Conservation (phyloP, 257 asterid species). For the Jasminum sambac region DNA sequence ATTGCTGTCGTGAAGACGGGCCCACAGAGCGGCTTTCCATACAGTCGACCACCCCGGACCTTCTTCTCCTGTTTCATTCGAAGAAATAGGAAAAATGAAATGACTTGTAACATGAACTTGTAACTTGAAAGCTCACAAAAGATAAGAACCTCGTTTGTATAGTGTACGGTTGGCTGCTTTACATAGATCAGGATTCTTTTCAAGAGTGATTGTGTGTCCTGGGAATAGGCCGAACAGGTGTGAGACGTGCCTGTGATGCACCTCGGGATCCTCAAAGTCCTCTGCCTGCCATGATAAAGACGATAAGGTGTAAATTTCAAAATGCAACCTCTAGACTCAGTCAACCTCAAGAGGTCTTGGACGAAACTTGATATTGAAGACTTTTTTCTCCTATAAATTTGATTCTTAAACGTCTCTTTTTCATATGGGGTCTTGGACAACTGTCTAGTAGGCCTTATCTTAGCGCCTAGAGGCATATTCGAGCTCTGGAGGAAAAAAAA, state of each 20-base stretch:
- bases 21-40: constrained; percentile 77
- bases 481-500: background rate
- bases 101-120: background rate
- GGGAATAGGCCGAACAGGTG: constrained; percentile 80
- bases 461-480: background rate
- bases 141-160: constrained; percentile 55
- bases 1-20: constrained; percentile 61
- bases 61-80: constrained; percentile 55
- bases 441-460: no score
- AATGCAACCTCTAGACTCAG: no score
- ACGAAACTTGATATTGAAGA: no score
- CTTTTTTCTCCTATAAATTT: no score
- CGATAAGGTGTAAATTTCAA: background rate
- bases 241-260: constrained; percentile 73
- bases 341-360: no score
- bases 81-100: background rate
- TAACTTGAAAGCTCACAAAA: background rate
- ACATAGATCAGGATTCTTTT: constrained; percentile 58
- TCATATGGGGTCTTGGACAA: no score
- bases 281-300: constrained; percentile 45
- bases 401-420: no score
- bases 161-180: constrained; percentile 63
- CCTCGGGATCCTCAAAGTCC: constrained; percentile 67
- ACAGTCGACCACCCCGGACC: constrained; percentile 90
- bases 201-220: constrained; percentile 57